Base-by-base conservation (phyloP, 176 grass and related monocot species). In the Oryza officinalis region DNA sequence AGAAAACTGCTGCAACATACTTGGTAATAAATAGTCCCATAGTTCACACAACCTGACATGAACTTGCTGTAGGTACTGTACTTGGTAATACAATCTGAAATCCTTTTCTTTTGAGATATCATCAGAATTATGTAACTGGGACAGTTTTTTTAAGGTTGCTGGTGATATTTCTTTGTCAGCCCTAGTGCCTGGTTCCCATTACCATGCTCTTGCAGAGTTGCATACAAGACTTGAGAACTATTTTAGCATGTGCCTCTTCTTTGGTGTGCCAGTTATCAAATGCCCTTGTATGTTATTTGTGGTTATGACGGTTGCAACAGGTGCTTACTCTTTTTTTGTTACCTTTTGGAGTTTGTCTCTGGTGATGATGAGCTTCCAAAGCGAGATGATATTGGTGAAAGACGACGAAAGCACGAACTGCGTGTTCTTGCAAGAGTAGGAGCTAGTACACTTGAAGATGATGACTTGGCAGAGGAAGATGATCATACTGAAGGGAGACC, bases 341-440 rank as follows among this genome's bases (percentile, higher is more conserved):
- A 22, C 54, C 11, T 86, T 40, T 81, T 86, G 31, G 49, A 98
- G 96, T 80, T 94, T 68, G 43, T 86, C 60, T 95, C 96, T 41
- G 96, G 96, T 63, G 96, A 98, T 78, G 96, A 98, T 74, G 96
- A 98, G 76, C 77, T 98, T 85, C 96, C 96, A 65, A 95, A 98
- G 69, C 75, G 91, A 92, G 96, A 98, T 74, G 92, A 90, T 65
- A 92, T 98, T 78, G 96, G 96, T 52, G 96, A 94, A 89, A 93
- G 96, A 65, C 83, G 93, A 9, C 87, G 93, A 66, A 93, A 93
- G 59, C 93, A 94, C 4, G 93, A 98, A 75, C 87, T 98, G 10
- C 89, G 77, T 67, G 93, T 98, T 66, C 96, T 98, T 87, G 86
- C 87, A 79, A 93, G 89, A 72, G 81, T 81, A 67, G 93, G 96